Conservation (phyloP, 2,329 filamentous ascomycete genomes). For the Cladosporium phlei region DNA sequence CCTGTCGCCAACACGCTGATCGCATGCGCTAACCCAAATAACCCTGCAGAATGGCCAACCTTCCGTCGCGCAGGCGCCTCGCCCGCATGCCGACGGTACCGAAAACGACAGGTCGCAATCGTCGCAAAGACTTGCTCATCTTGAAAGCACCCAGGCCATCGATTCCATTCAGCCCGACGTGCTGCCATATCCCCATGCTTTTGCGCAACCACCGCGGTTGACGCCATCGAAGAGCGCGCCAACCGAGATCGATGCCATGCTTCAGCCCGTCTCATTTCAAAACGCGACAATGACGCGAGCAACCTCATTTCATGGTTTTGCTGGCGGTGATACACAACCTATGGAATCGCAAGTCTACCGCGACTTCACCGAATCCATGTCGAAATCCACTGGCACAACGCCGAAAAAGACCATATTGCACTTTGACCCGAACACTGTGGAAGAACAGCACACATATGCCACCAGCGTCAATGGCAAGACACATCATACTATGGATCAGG, state of each 20-base stretch:
- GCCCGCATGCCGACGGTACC: background rate
- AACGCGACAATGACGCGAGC: slow-evolving; percentile 17
- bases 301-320: slow-evolving; percentile 34
- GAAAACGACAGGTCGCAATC: background rate
- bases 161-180: background rate
- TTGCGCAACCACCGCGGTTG: slow-evolving; percentile 18
- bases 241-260: slow-evolving; percentile 23
- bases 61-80: slow-evolving; percentile 14
- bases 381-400: slow-evolving; percentile 13
- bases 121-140: background rate
- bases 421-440: slow-evolving; percentile 13
- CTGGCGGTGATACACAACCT: slow-evolving; percentile 44
- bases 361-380: slow-evolving; percentile 36
- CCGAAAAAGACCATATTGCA: slow-evolving; percentile 18
- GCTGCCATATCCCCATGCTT: background rate
- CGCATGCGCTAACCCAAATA: slow-evolving; percentile 23
- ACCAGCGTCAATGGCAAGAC: slow-evolving; percentile 6
- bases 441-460: slow-evolving; percentile 13
- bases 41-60: slow-evolving; percentile 24
- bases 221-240: slow-evolving; percentile 19
- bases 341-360: slow-evolving; percentile 44
- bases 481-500: slow-evolving; percentile 21
- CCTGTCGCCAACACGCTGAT: background rate
- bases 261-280: slow-evolving; percentile 18
- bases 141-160: background rate